Percentiles rank a stretch among this genome's conserved stretches.
Conservation (phyloP, 305 asterid genomes). For the Euphrasia arctica region DNA sequence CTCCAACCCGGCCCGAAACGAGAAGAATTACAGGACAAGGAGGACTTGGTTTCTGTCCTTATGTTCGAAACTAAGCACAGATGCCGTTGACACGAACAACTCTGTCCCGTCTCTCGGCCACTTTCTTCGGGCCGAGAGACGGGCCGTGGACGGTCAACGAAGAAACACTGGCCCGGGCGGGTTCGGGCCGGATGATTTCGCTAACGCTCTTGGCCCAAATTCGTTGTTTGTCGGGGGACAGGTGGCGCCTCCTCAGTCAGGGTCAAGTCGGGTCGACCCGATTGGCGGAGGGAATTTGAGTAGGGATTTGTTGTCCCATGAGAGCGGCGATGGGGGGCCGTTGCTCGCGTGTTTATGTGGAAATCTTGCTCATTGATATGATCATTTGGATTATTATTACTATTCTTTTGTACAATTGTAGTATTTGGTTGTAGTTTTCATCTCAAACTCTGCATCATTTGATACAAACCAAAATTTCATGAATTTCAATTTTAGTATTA, state of each 20-base stretch:
- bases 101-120: slow-evolving; percentile 54
- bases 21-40: slow-evolving; percentile 44
- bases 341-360: slow-evolving; percentile 61
- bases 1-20: slow-evolving; percentile 35
- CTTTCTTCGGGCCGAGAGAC: slow-evolving; percentile 65
- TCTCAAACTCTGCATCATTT: no score
- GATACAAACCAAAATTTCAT: no score
- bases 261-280: slow-evolving; percentile 11
- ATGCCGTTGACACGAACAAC: slow-evolving; percentile 46
- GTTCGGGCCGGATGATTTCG: slow-evolving; percentile 45
- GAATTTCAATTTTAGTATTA: no score
- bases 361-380: slow-evolving; percentile 36
- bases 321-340: slow-evolving; percentile 42
- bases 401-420: slow-evolving; percentile 1
- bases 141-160: slow-evolving; percentile 37
- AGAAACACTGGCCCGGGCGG: slow-evolving; percentile 25
- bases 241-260: slow-evolving; percentile 48
- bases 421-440: not conserved
- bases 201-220: slow-evolving; percentile 33
- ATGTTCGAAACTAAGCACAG: slow-evolving; percentile 60
- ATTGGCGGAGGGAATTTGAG: slow-evolving; percentile 23
- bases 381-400: slow-evolving; percentile 14
- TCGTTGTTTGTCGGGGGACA: slow-evolving; percentile 42
- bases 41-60: slow-evolving; percentile 55
- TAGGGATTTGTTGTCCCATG: slow-evolving; percentile 40